Evolutionary conservation across 2,329 filamentous ascomycete genomes (phyloP), one percentile per base, ranked within the genome.

Genomic region (Thelonectria rubi): DNA sequence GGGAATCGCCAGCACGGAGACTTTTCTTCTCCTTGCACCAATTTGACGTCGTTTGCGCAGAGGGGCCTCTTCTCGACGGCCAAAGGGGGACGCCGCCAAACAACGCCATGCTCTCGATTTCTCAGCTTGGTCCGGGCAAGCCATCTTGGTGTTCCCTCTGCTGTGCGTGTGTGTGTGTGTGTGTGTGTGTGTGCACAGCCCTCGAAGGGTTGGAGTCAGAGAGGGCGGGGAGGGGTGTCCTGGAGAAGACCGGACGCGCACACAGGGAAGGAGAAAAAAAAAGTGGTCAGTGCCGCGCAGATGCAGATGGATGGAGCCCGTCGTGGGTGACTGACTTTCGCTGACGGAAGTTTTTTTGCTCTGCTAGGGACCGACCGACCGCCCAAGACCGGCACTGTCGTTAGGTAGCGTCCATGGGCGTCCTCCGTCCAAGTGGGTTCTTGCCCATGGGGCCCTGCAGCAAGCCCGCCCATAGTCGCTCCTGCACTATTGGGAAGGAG

Each of bases 181-280:
- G n/a, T n/a, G n/a, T n/a, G n/a, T n/a, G n/a, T 12, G 21, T 54
- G 53, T 60, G 60, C 60, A 63, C 60, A 63, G 60, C 60, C 60
- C 48, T 50, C 50, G 30, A 24, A 20, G 43, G 34, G 49, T 47
- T 24, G 49, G 50, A 43, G 30, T n/a, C 14, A 20, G 54, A 52
- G 42, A n/a, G 15, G 32, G 24, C 10, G 17, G 34, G 18, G 47
- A 26, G 10, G 53, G 8, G 37, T 17, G 46, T 49, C 21, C 32
- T 24, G 24, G 24, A 24, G 24, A 24, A 24, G 24, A 24, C 24
- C 24, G 24, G 24, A 24, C 24, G 24, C 24, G 24, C 24, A 24
- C 24, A 24, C 24, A 24, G 24, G 24, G 24, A 24, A 24, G 24
- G 24, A 24, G 24, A 24, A 24, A 39, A 26, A 34, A 32, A 46